These are phyloP conservation scores for Heterobasidion annosum DNA, from an alignment of 1,284 basidiomycete genomes.

Conservation along the genomic window DNA sequence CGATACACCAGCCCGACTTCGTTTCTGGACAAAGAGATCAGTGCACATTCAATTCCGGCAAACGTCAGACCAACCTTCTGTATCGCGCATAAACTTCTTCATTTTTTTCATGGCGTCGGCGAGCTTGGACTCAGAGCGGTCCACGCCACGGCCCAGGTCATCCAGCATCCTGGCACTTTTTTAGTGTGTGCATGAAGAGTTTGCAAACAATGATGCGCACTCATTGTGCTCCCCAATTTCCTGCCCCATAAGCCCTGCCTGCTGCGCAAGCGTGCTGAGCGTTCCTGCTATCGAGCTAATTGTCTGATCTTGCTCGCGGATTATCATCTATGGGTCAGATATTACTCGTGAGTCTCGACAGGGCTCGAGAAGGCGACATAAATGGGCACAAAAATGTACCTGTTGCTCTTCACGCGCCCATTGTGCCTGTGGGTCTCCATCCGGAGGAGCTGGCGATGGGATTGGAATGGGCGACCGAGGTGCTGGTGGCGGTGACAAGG, in stretches of 20 bases:
- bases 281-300: slow-evolving; percentile 83
- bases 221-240: slow-evolving; percentile 86
- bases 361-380: not conserved
- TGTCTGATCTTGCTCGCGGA: slow-evolving; percentile 79
- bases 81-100: slow-evolving; percentile 74
- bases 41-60: not conserved
- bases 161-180: slow-evolving; percentile 59
- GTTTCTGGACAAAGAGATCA: slow-evolving; percentile 35
- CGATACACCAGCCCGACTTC: slow-evolving; percentile 66
- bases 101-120: slow-evolving; percentile 62
- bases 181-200: not conserved
- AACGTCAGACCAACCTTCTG: slow-evolving; percentile 50
- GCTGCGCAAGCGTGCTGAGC: slow-evolving; percentile 69
- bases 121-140: slow-evolving; percentile 65
- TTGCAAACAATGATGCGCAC: slow-evolving; percentile 33
- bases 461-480: slow-evolving; percentile 3
- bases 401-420: slow-evolving; percentile 84
- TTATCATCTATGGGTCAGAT: slow-evolving; percentile 51
- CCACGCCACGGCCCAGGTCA: slow-evolving; percentile 72
- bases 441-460: slow-evolving; percentile 16
- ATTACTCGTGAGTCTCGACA: not conserved
- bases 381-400: slow-evolving; percentile 26
- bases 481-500: slow-evolving; percentile 3
- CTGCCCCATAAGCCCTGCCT: slow-evolving; percentile 85
- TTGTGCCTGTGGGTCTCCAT: slow-evolving; percentile 55